Evolutionary conservation across 2,329 filamentous ascomycete species (phyloP), one percentile per base, ranked within the genome.

Genomic region (Alternaria viburni): DNA sequence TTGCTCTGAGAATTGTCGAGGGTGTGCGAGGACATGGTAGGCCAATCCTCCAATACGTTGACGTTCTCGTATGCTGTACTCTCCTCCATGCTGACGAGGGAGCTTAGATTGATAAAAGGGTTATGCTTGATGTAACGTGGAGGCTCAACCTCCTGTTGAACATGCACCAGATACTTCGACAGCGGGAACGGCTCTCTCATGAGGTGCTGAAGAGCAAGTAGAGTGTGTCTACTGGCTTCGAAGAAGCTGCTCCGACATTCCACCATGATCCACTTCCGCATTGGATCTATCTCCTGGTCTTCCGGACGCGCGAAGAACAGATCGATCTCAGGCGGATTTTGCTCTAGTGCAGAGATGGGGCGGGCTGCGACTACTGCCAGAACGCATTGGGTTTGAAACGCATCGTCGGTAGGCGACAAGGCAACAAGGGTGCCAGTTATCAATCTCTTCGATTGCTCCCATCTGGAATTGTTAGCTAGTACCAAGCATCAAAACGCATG

Each of bases 161-260:
- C 81, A 0, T 82, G 66, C 2, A 90, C 84, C 1, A 93, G 77
- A 70, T 92, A 88, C 52, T 90, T 86, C 47, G 86, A 83, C 2
- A 93, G 79, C 0, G 86, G 83, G n/a, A 90, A 90, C 79, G 80
- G 79, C 79, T 91, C 89, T 64, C 77, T 76, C 60, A 80, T 84
- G 80, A 86, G 76, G 80, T 88, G 83, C 81, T 97, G 93, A 2
- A 97, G 80, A 0, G 91, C 90, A 13, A 87, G 82, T 75, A 97
- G 84, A 0, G 89, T 90, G 74, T 97, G 88, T 0, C 92, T 86
- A 41, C 88, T 85, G 0, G 91, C 88, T 77, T 97, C 94, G 66
- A 88, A 97, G 74, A 93, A 97, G 1, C 91, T 90, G 0, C 80
- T 79, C 4, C 89, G 86, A 1, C 91, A 86, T 74, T 97, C 93